These are phyloP conservation scores for Sphaerosporella brunnea DNA, from an alignment of 495 filamentous ascomycete species.

Conservation along the genomic window DNA sequence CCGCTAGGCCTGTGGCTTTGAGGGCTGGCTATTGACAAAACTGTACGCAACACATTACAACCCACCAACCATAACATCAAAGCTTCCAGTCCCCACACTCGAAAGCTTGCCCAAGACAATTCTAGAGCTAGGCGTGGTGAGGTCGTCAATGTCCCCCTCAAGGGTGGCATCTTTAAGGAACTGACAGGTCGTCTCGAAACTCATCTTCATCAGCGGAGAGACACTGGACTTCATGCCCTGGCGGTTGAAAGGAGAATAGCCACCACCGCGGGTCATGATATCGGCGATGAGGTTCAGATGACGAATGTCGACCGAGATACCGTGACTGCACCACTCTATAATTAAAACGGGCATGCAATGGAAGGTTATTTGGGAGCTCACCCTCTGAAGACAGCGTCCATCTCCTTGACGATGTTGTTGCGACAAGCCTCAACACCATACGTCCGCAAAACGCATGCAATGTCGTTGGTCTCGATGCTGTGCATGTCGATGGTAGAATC, in stretches of 20 bases:
- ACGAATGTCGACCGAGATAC: conserved; percentile 79
- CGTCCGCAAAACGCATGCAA: conserved; percentile 57
- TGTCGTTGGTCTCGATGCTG: conserved; percentile 77
- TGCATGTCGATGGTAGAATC: conserved; percentile 77
- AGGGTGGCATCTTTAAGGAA: conserved; percentile 83
- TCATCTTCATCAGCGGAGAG: conserved; percentile 92
- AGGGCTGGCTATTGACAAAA: too few relatives aligned
- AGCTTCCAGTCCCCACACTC: conserved; percentile 72
- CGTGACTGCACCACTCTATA: too few relatives aligned
- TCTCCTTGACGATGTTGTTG: conserved; percentile 67
- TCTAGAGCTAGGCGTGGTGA: conserved; percentile 66
- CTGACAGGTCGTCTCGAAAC: conserved; percentile 88
- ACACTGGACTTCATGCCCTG: conserved; percentile 66
- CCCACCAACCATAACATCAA: conserved; percentile 61
- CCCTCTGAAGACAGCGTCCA: conserved; percentile 69
- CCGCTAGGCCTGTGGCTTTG: too few relatives aligned
- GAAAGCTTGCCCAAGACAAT: conserved; percentile 75
- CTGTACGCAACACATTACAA: conserved; percentile 6
- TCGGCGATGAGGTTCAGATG: conserved; percentile 93
- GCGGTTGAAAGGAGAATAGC: conserved; percentile 77
- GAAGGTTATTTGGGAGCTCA: too few relatives aligned
- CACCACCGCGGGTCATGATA: conserved; percentile 81
- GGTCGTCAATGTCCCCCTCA: conserved; percentile 74
- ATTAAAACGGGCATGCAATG: too few relatives aligned
- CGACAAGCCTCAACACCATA: conserved; percentile 93